Evolutionary conservation across 768 basidiomycete genomes (phyloP), one percentile per base, ranked within the genome.

Genomic region (Dictyophora rubrovolvata): DNA sequence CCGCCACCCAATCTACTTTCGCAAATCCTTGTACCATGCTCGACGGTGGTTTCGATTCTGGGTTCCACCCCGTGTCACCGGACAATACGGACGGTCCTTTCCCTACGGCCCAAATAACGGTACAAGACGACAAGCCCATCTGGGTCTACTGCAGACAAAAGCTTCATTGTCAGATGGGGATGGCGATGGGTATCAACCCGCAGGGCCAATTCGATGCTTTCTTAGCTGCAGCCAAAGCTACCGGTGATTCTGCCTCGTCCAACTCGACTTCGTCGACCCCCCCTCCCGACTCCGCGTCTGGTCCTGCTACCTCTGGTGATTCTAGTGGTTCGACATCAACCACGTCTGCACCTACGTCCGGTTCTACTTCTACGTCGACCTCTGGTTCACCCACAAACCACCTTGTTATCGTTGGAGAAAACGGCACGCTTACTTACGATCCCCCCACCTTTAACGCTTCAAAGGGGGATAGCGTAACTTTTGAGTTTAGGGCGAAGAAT

Each of bases 131-230:
- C 14, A 36, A 14, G 23, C 54, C 52, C 23, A 47, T 53, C 1
- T 62, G 57, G 62, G 33, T 81, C 9, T 84, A 75, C 69, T 85
- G 83, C 67, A 70, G 74, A 17, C 83, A 85, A 66, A 52, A 23
- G n/a, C 69, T 70, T 54, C 84, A 85, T 67, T 85, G 84, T 59
- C 73, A 74, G 47, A 67, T 72, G 35, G 82, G 83, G 16, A 86
- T 85, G 84, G 84, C 85, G 33, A 83, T 84, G 66, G 79, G 82
- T 22, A 70, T 85, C 64, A 86, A 86, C 66, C 78, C 83, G 2
- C 81, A 77, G 5, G 49, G 28, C 18, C 28, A 59, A 51, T 47
- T 59, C 33, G 57, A 7, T 14, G 28, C 49, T 17, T 59, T 59
- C 36, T 36, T 42, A n/a, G 57, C 57, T 8, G 57, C 57, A 34